Base-by-base conservation (phyloP, 495 filamentous ascomycete species). In the Daldinia vernicosa region DNA sequence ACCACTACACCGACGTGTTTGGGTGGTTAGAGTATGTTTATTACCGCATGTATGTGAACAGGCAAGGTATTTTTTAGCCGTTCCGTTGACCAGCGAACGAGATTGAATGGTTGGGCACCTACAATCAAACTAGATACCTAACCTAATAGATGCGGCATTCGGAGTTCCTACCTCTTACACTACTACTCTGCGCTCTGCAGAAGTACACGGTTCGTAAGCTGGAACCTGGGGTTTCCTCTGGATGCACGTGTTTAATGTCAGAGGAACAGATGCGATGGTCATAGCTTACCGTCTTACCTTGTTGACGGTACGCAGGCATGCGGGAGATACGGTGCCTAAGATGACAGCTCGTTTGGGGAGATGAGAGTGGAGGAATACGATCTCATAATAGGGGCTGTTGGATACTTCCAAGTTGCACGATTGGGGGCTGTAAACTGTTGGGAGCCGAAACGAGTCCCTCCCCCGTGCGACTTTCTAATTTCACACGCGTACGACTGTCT, bases 401-500 rank as follows among this genome's bases (percentile, higher is more conserved):
- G 17, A 32, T 52, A 28, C 22, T 53, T 30, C 27, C 24, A 28
- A 32, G n/a, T 51, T 56, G 66, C 45, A 51, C 50, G 45, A 45
- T 59, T 19, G 60, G 15, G 24, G 56, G 15, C 43, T 39, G 43
- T 37, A 39, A 39, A 28, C 32, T 40, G 50, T 56, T 50, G 55
- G 53, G 17, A 65, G 27, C 60, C 64, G 60, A 56, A 62, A 52
- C 54, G 50, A 19, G 19, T 53, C 35, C 26, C 40, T 22, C n/a
- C 40, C 28, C 17, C 40, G 65, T 66, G 35, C 65, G 55, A 65
- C 64, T 11, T 60, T 60, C 40, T 72, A 67, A 68, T 68, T 52
- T 69, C 56, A n/a, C 32, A 24, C 7, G 32, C 15, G 70, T 65
- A 59, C 26, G 50, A 62, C 55, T 47, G 55, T 37, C 27, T 53